Evolutionary conservation across 805 yeast genomes (phyloP), one percentile per base, ranked within the genome.

Genomic region (Pichia sporocuriosa): DNA sequence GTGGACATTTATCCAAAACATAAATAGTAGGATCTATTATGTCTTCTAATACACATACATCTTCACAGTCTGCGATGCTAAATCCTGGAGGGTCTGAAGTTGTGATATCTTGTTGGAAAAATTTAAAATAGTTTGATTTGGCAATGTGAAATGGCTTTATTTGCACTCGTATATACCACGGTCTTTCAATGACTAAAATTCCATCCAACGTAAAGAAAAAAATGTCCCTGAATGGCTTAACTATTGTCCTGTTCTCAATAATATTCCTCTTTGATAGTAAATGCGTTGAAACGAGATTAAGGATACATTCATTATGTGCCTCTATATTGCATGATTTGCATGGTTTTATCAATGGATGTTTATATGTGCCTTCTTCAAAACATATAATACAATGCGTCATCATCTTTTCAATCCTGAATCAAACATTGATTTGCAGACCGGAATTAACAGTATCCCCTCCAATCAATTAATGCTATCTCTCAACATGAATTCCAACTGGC

Each of bases 301-400:
- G 13, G 10, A 42, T 34, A 21, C 45, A 42, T 17, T 32, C 32
- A 6, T 22, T 13, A 20, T 42, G 45, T 15, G 35, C 24, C 20
- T 33, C 25, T 10, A 42, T 8, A 8, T 11, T 28, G 35, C 45
- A 42, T 3, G 16, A 17, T 4, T 13, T 16, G 17, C 45, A 42
- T 26, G 45, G 45, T 8, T 11, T 17, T 4, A 42, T 20, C 20
- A 42, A 26, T 4, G 41, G 42, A 2, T 33, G 25, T 2, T 33
- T 12, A 9, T 10, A 3, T 11, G 42, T 37, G 6, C 25, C 39
- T 7, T 42, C 42, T 4, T 37, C 45, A 28, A 33, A 20, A 20
- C 45, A 42, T 4, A 42, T 33, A 13, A 22, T 27, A 17, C 45
- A 42, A 33, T 33, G 35, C 3, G 38, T 3, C 42, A 33, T 30